Evolutionary conservation across 169 alveolate genomes (phyloP).

Genomic region (Sarcocystis neurona): DNA sequence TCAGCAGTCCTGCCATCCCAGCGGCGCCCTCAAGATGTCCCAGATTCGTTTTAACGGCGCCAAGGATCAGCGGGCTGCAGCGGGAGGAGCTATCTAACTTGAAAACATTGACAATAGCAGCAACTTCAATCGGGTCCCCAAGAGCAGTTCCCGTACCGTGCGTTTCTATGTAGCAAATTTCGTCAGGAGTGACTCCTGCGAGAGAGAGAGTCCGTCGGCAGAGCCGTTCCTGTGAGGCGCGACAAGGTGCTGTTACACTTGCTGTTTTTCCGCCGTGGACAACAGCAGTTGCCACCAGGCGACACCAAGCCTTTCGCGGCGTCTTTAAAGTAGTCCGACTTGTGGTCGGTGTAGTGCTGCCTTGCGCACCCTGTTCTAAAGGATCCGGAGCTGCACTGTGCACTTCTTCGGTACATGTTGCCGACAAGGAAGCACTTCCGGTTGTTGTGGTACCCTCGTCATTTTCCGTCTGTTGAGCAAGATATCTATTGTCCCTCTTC

Average conservation of each 20-base stretch:
- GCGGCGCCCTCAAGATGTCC: slow-evolving; percentile 81
- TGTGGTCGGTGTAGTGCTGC: slow-evolving; percentile 57
- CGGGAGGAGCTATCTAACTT: slow-evolving; percentile 51
- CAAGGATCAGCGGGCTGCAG: slow-evolving; percentile 57
- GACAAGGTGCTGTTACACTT: slow-evolving; percentile 73
- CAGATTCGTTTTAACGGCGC: slow-evolving; percentile 74
- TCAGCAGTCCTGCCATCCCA: slow-evolving; percentile 75
- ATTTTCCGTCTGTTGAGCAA: too few species aligned
- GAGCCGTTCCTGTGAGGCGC: slow-evolving; percentile 71
- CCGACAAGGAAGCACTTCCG: background rate
- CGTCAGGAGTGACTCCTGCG: slow-evolving; percentile 61
- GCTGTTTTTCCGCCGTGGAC: slow-evolving; percentile 74
- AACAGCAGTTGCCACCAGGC: slow-evolving; percentile 71
- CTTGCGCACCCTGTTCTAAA: slow-evolving; percentile 39
- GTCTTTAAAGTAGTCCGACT: background rate
- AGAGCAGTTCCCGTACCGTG: slow-evolving; percentile 83
- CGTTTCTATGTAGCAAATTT: slow-evolving; percentile 63
- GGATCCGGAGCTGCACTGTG: too few species aligned
- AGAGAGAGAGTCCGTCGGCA: slow-evolving; percentile 64
- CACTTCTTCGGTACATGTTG: too few species aligned
- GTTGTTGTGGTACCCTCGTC: background rate
- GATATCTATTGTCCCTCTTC: too few species aligned
- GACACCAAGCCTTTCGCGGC: slow-evolving; percentile 22
- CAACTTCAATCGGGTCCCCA: slow-evolving; percentile 81
- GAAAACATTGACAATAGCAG: slow-evolving; percentile 70